A percentile compares a stretch with the other conserved stretches of the same genome.
These are phyloP conservation scores for Xylariaceae sp. DNA, from an alignment of 2,329 filamentous ascomycete genomes.

Conservation along the genomic window DNA sequence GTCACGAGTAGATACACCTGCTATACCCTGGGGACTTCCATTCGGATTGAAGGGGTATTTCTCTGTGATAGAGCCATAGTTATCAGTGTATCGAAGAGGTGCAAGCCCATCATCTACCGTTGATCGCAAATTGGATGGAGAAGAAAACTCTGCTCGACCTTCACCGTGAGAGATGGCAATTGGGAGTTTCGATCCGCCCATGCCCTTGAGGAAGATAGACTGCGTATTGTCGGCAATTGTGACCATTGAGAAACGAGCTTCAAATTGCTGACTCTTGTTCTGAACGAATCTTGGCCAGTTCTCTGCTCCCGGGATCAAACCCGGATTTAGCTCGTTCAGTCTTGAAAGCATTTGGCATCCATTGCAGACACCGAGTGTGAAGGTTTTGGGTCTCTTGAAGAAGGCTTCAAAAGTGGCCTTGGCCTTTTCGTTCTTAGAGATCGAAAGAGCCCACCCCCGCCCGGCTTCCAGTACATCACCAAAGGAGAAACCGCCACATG, in stretches of 20 bases:
- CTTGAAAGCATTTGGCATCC: slow-evolving; percentile 93
- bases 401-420: slow-evolving; percentile 77
- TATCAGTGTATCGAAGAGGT: slow-evolving; percentile 81
- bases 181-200: slow-evolving; percentile 76
- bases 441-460: slow-evolving; percentile 91
- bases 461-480: slow-evolving; percentile 82
- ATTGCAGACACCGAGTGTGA: slow-evolving; percentile 92
- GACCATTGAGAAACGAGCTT: slow-evolving; percentile 83
- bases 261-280: slow-evolving; percentile 84
- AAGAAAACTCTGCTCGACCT: slow-evolving; percentile 70
- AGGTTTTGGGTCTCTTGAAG: slow-evolving; percentile 85
- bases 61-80: slow-evolving; percentile 69
- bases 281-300: slow-evolving; percentile 58
- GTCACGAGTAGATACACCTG: slow-evolving; percentile 60
- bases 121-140: slow-evolving; percentile 46
- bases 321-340: slow-evolving; percentile 79
- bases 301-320: slow-evolving; percentile 76
- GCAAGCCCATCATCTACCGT: slow-evolving; percentile 67
- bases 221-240: slow-evolving; percentile 62
- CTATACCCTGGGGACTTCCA: slow-evolving; percentile 76
- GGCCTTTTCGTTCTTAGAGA: slow-evolving; percentile 75
- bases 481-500: slow-evolving; percentile 96
- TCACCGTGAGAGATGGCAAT: slow-evolving; percentile 91
- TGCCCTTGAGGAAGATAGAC: slow-evolving; percentile 86
- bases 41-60: slow-evolving; percentile 88